Base-by-base conservation (phyloP, 108 stramenopile genomes). In the Nitzschia putrida region DNA sequence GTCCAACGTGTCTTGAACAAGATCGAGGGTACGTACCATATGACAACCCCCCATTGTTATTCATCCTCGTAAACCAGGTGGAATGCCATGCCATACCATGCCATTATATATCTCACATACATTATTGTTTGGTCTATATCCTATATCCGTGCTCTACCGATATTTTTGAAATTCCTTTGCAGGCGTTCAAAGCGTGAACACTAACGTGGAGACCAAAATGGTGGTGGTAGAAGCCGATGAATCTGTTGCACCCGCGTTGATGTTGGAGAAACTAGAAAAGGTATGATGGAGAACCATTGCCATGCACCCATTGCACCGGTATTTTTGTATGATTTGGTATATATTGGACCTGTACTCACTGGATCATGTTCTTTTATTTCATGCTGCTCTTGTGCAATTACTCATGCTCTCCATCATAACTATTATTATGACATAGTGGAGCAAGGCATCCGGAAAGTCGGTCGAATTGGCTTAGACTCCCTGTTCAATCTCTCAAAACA, bases 261-360 rank as follows among this genome's bases (percentile, higher is more conserved):
- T 93, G 82, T 59, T 88, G 61, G 88, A 87, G 45, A 90, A 88
- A 56, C 74, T 93, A 23, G 66, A 81, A 79, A 93, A 90, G 78
- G 84, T 85, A 64, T 56, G 78, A 41, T 7, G n/a, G n/a, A n/a
- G n/a, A n/a, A n/a, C n/a, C n/a, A n/a, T n/a, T n/a, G n/a, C n/a
- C n/a, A n/a, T n/a, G n/a, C n/a, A n/a, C n/a, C n/a, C n/a, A n/a
- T n/a, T n/a, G n/a, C n/a, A n/a, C n/a, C n/a, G n/a, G n/a, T n/a
- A n/a, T n/a, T n/a, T n/a, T n/a, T n/a, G n/a, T n/a, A n/a, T n/a
- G n/a, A n/a, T n/a, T n/a, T n/a, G n/a, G n/a, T n/a, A n/a, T n/a
- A n/a, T n/a, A n/a, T n/a, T n/a, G n/a, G n/a, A n/a, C n/a, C 4
- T 34, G 29, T 34, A 34, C 29, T 34, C 29, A 34, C 29, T 34